phyloP scores from a whole-genome alignment of 148 eudicot species.

The Rhododendron vialii region DNA sequence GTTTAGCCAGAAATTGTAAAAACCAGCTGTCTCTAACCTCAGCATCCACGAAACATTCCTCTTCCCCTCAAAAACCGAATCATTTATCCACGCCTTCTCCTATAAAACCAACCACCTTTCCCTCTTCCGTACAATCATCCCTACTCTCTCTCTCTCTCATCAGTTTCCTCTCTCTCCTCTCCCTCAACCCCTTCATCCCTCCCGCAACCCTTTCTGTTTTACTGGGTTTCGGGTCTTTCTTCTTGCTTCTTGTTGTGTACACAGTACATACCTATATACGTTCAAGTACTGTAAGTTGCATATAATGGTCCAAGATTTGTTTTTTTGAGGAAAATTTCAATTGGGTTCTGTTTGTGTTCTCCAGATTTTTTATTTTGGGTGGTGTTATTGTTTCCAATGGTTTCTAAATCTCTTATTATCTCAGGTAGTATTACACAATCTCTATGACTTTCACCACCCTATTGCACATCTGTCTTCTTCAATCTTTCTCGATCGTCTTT shows the following conservation, averaged over 20 bases:
- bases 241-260: neutral
- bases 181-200: neutral
- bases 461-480: slow-evolving; percentile 6
- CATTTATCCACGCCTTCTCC: neutral
- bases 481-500: slow-evolving; percentile 2
- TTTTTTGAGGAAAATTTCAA: neutral
- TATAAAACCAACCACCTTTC: neutral
- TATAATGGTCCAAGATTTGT: neutral
- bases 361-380: neutral
- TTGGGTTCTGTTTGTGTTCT: neutral
- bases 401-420: neutral
- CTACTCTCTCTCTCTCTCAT: neutral
- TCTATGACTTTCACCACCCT: slow-evolving; percentile 9
- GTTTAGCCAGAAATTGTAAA: neutral
- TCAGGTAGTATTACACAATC: neutral
- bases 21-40: neutral
- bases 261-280: neutral
- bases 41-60: neutral
- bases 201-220: neutral
- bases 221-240: neutral
- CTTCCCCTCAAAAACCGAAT: neutral
- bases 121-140: neutral
- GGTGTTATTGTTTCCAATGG: neutral
- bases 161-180: no score
- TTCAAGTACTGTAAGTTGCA: no score